Evolutionary conservation across 2,329 filamentous ascomycete genomes (phyloP).

Genomic region (Cytospora piceae): DNA sequence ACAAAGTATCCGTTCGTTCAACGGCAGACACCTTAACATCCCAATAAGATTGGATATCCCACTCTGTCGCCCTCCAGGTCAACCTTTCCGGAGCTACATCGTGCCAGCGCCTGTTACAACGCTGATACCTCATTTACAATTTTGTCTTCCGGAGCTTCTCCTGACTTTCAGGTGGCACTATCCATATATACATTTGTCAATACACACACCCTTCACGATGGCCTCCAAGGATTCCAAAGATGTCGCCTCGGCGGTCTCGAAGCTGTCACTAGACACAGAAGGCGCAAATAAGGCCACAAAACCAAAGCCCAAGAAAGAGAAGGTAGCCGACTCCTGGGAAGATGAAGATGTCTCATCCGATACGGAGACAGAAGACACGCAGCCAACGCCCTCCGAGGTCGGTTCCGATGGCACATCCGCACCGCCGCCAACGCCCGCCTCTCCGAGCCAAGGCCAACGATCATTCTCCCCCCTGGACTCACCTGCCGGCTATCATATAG

Average conservation of each 20-base stretch:
- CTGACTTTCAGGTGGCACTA: not conserved
- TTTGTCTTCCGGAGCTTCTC: not conserved
- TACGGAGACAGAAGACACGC: conserved; percentile 43
- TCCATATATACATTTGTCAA: not conserved
- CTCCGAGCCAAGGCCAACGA: conserved; percentile 48
- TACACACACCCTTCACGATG: conserved; percentile 21
- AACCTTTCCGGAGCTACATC: not conserved
- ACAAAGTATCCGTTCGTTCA: not conserved
- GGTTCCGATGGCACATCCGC: conserved; percentile 43
- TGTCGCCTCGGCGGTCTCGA: conserved; percentile 34
- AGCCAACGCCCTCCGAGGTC: conserved; percentile 30
- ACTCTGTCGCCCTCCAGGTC: not conserved
- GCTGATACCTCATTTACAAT: not conserved
- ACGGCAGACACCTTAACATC: not conserved
- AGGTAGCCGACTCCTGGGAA: conserved; percentile 76
- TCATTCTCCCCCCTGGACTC: conserved; percentile 14
- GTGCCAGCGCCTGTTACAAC: not conserved
- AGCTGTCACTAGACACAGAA: conserved; percentile 38
- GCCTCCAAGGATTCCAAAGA: conserved; percentile 27
- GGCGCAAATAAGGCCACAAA: conserved; percentile 34
- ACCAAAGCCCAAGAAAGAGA: conserved; percentile 42
- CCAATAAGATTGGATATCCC: not conserved
- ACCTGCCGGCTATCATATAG: conserved; percentile 13
- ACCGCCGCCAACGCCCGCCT: conserved; percentile 70
- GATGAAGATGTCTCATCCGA: conserved; percentile 63